phyloP scores from a whole-genome alignment of 106 monocot genomes.

The Dioscorea dumetorum region DNA sequence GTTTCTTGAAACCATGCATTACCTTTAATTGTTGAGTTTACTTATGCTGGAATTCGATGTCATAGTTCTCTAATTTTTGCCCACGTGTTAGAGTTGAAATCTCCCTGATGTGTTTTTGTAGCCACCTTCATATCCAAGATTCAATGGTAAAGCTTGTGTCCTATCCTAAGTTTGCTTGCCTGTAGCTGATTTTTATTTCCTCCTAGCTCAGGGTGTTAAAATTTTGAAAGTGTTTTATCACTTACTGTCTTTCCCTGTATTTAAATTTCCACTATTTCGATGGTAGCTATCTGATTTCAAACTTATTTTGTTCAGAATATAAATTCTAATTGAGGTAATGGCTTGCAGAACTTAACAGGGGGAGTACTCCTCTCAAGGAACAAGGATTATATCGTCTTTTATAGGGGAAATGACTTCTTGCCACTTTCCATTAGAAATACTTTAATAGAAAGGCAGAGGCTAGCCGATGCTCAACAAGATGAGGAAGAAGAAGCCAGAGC shows the following conservation, averaged over 20 bases:
- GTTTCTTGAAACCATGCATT: no score
- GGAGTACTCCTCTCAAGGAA: constrained; percentile 85
- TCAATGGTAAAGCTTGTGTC: no score
- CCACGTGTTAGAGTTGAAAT: no score
- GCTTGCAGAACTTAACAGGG: constrained; percentile 79
- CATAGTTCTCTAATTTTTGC: no score
- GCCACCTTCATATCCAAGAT: no score
- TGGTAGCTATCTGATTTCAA: neutral
- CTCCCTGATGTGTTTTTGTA: no score
- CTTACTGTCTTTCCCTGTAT: neutral
- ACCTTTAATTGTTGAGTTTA: no score
- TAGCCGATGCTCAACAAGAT: constrained; percentile 41
- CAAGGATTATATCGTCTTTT: constrained; percentile 89
- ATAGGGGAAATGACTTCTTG: constrained; percentile 92
- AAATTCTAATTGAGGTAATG: constrained; percentile 1
- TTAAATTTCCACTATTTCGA: neutral
- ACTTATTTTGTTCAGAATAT: constrained; percentile 5
- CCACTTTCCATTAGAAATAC: constrained; percentile 46
- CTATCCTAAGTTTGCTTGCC: no score
- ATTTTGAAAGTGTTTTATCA: no score
- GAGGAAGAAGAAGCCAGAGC: constrained; percentile 80
- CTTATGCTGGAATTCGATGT: no score
- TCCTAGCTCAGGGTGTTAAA: no score
- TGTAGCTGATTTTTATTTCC: no score
- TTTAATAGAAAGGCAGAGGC: constrained; percentile 52